These are phyloP conservation scores for Phlebiopsis gigantea DNA, from an alignment of 768 basidiomycete species.

Conservation along the genomic window DNA sequence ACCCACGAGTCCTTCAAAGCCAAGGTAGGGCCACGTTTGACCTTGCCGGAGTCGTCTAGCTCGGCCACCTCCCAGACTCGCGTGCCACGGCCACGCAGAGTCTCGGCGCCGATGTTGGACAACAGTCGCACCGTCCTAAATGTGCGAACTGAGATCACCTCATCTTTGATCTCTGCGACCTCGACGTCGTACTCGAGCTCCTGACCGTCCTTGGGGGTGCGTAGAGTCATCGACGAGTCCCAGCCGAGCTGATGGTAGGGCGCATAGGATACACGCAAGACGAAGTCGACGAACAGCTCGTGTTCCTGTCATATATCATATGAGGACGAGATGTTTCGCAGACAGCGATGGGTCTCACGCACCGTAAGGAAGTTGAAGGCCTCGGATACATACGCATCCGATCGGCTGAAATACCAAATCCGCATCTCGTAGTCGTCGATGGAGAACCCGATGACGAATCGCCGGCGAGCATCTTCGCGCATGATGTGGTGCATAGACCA, in stretches of 20 bases:
- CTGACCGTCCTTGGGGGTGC: background rate
- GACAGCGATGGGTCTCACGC: background rate
- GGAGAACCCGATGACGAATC: slow-evolving; percentile 25
- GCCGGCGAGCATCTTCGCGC: slow-evolving; percentile 22
- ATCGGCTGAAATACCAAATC: slow-evolving; percentile 26
- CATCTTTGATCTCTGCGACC: background rate
- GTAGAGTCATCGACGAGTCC: background rate
- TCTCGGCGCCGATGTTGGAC: slow-evolving; percentile 7
- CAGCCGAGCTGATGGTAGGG: background rate
- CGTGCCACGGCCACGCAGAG: slow-evolving; percentile 11
- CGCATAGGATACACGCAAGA: background rate
- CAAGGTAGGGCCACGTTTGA: background rate
- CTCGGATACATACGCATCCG: slow-evolving; percentile 15
- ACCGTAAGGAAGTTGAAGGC: slow-evolving; percentile 15
- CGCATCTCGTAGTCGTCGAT: slow-evolving; percentile 22
- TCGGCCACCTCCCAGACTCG: slow-evolving; percentile 12
- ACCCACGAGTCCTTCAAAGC: slow-evolving; percentile 14
- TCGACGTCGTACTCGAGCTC: background rate
- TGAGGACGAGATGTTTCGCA: background rate
- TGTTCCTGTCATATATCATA: background rate
- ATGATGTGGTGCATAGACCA: slow-evolving; percentile 25
- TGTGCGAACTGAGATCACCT: background rate
- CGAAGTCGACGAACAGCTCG: background rate
- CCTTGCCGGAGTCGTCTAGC: background rate
- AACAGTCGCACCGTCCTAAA: slow-evolving; percentile 5